Conservation (phyloP, 768 basidiomycete genomes). For the button mushroom (Agaricus bisporus) region DNA sequence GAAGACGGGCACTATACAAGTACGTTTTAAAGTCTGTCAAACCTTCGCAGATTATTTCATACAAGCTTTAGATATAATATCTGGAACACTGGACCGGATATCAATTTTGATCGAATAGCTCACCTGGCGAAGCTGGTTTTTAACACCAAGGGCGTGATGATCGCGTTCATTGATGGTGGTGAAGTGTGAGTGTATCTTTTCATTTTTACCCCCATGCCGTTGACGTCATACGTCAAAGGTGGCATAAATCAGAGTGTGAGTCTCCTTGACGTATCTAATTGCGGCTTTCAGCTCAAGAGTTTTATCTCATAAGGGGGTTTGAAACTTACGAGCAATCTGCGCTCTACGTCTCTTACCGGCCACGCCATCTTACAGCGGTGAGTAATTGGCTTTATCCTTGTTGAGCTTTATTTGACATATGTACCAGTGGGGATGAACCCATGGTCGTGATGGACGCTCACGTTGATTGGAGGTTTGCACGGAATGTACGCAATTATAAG, state of each 20-base stretch:
- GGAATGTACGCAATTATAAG: constrained; percentile 50
- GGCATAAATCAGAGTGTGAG: constrained; percentile 88
- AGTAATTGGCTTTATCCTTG: constrained; percentile 13
- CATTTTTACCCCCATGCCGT: not conserved
- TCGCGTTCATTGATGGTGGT: constrained; percentile 78
- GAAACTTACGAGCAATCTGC: constrained; percentile 32
- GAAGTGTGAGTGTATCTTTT: constrained; percentile 56
- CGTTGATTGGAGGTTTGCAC: constrained; percentile 83
- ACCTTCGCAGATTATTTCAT: not conserved
- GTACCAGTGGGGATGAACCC: constrained; percentile 72
- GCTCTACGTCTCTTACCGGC: constrained; percentile 72
- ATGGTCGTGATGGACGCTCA: constrained; percentile 76
- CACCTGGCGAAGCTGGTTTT: constrained; percentile 93
- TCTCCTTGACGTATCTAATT: constrained; percentile 5
- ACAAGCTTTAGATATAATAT: constrained; percentile 69
- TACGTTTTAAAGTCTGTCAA: constrained; percentile 23
- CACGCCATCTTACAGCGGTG: constrained; percentile 81
- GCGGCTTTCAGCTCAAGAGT: constrained; percentile 3
- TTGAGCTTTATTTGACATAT: constrained; percentile 5
- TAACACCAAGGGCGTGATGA: constrained; percentile 77
- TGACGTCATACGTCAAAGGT: constrained; percentile 35
- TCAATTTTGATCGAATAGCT: constrained; percentile 90
- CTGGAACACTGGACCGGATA: constrained; percentile 78
- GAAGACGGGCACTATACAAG: constrained; percentile 83
- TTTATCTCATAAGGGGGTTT: constrained; percentile 35